Conservation (phyloP, 108 stramenopile species). For the Thalassiosira profunda region DNA sequence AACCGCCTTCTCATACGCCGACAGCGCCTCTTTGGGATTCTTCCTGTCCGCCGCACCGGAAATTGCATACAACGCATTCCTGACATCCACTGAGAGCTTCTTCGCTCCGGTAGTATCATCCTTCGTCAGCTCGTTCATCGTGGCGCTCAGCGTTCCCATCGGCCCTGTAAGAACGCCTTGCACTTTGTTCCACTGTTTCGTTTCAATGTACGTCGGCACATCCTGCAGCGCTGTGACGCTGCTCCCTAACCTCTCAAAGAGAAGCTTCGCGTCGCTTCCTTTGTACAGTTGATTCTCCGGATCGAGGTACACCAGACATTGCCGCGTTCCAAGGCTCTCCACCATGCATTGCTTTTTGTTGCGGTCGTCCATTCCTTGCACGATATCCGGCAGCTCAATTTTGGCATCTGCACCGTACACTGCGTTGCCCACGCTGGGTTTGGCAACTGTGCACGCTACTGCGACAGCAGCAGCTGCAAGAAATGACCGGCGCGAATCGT, state of each 20-base stretch:
- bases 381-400: slow-evolving; percentile 61
- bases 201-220: slow-evolving; percentile 58
- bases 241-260: slow-evolving; percentile 54
- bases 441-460: no score
- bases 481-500: not conserved
- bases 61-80: slow-evolving; percentile 64
- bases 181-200: slow-evolving; percentile 75
- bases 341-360: slow-evolving; percentile 71
- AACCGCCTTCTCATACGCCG: slow-evolving; percentile 52
- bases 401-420: slow-evolving; percentile 70
- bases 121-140: slow-evolving; percentile 54
- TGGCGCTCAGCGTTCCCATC: slow-evolving; percentile 53
- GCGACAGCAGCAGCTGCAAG: not conserved
- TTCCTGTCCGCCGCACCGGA: slow-evolving; percentile 52
- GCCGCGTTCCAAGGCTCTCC: slow-evolving; percentile 69
- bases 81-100: slow-evolving; percentile 46
- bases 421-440: no score
- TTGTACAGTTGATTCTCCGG: slow-evolving; percentile 73
- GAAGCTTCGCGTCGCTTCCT: slow-evolving; percentile 44
- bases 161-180: slow-evolving; percentile 63
- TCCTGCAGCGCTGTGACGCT: slow-evolving; percentile 42
- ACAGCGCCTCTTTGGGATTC: slow-evolving; percentile 38
- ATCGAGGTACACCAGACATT: slow-evolving; percentile 74
- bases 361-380: slow-evolving; percentile 58
- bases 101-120: slow-evolving; percentile 28